These are phyloP conservation scores for Striga hermonthica DNA, from an alignment of 305 asterid species.

Conservation along the genomic window DNA sequence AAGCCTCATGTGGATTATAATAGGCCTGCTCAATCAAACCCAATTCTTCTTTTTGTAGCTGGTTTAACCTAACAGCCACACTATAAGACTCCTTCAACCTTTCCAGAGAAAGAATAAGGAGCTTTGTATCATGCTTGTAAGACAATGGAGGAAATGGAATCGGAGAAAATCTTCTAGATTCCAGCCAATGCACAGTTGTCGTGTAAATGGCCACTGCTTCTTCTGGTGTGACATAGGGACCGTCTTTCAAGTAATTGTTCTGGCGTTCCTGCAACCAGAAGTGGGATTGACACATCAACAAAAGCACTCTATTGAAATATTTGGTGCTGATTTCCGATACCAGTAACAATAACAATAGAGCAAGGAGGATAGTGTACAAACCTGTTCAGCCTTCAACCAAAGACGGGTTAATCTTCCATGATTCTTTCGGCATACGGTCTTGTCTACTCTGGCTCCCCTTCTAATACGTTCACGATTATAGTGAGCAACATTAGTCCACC, in stretches of 20 bases:
- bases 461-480: constrained; percentile 97
- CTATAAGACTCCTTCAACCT: constrained; percentile 98
- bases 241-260: constrained; percentile 88
- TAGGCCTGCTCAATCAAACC: constrained; percentile 99
- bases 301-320: background rate
- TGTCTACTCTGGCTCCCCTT: constrained; percentile 99
- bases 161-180: constrained; percentile 92
- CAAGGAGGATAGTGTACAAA: constrained; percentile 26
- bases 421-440: constrained; percentile 96
- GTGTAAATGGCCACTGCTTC: constrained; percentile 99
- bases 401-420: constrained; percentile 97
- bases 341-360: background rate
- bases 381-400: constrained; percentile 99
- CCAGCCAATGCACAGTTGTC: constrained; percentile 99
- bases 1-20: constrained; percentile 98
- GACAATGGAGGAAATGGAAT: constrained; percentile 97
- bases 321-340: background rate
- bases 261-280: constrained; percentile 67
- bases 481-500: constrained; percentile 99
- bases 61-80: constrained; percentile 97
- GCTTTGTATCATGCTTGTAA: constrained; percentile 97
- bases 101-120: constrained; percentile 94
- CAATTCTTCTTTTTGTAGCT: constrained; percentile 89
- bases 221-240: constrained; percentile 97
- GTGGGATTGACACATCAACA: background rate